phyloP scores from a whole-genome alignment of 768 basidiomycete species.

The Leccinellum luteum region DNA sequence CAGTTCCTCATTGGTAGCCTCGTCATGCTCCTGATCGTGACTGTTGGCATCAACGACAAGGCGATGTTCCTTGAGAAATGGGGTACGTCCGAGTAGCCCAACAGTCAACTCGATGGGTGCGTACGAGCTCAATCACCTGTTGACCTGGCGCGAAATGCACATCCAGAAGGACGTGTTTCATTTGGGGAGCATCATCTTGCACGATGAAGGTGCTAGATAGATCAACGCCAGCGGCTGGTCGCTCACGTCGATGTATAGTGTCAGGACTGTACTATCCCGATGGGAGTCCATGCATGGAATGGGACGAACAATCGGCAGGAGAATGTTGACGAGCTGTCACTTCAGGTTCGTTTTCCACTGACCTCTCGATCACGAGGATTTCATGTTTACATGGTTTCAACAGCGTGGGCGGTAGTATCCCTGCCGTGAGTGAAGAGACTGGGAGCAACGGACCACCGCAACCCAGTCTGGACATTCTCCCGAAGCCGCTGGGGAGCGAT shows the following conservation, averaged over 20 bases:
- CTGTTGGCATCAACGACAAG: conserved; percentile 78
- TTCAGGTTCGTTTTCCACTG: conserved; percentile 48
- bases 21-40: conserved; percentile 70
- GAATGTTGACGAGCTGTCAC: conserved; percentile 49
- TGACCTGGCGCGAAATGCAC: conserved; percentile 76
- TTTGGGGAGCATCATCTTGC: conserved; percentile 67
- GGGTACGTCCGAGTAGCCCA: conserved; percentile 44
- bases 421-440: conserved; percentile 72
- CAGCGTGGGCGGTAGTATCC: conserved; percentile 63
- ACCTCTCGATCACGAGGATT: not conserved
- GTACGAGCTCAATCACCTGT: conserved; percentile 62
- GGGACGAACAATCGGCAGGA: conserved; percentile 82
- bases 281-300: conserved; percentile 61
- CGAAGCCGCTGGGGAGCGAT: conserved; percentile 60
- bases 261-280: conserved; percentile 73
- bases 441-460: conserved; percentile 68
- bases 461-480: conserved; percentile 71
- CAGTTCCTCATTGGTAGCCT: conserved; percentile 54
- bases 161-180: conserved; percentile 80
- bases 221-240: conserved; percentile 50
- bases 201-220: conserved; percentile 58
- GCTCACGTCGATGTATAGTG: conserved; percentile 63
- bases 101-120: conserved; percentile 69
- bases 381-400: not conserved
- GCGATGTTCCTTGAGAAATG: conserved; percentile 76